These are phyloP conservation scores for Pilatotrama ljubarskyi DNA, from an alignment of 768 basidiomycete genomes.

Conservation along the genomic window DNA sequence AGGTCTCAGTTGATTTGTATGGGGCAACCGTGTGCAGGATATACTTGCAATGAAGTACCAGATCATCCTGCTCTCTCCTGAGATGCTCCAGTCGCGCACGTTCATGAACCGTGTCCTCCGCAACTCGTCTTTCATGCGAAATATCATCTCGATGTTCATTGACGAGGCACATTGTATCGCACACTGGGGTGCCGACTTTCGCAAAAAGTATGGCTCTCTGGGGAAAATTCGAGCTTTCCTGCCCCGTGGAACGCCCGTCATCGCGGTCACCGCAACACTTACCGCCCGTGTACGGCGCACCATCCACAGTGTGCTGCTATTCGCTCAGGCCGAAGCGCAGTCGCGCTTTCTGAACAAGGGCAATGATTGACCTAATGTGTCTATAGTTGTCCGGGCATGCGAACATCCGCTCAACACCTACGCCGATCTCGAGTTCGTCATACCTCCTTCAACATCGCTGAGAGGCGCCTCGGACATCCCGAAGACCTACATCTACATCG, in stretches of 20 bases:
- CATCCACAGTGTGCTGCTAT: slow-evolving; percentile 20
- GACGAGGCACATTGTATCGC: slow-evolving; percentile 35
- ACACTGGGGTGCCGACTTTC: slow-evolving; percentile 34
- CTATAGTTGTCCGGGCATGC: slow-evolving; percentile 27
- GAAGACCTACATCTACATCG: slow-evolving; percentile 30
- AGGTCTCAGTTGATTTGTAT: too few relatives aligned
- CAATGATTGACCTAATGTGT: slow-evolving; percentile 30
- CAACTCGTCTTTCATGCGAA: slow-evolving; percentile 20
- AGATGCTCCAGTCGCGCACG: slow-evolving; percentile 30
- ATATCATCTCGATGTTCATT: slow-evolving; percentile 28
- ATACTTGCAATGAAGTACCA: slow-evolving; percentile 23
- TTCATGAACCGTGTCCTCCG: slow-evolving; percentile 29
- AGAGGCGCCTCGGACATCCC: slow-evolving; percentile 17
- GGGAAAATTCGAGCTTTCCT: slow-evolving; percentile 29
- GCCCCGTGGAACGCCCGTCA: slow-evolving; percentile 22
- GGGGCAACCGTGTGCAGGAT: slow-evolving; percentile 13
- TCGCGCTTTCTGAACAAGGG: slow-evolving; percentile 22
- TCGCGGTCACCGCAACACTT: slow-evolving; percentile 26
- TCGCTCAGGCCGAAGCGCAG: neutral
- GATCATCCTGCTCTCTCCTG: slow-evolving; percentile 31
- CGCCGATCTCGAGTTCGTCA: slow-evolving; percentile 29
- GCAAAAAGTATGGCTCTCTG: slow-evolving; percentile 28
- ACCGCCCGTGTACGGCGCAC: slow-evolving; percentile 18
- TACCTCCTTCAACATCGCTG: slow-evolving; percentile 4
- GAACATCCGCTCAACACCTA: slow-evolving; percentile 26